Evolutionary conservation across 129 eudicot species (phyloP), one percentile per base, ranked within the genome.

Genomic region (Daucus carota): DNA sequence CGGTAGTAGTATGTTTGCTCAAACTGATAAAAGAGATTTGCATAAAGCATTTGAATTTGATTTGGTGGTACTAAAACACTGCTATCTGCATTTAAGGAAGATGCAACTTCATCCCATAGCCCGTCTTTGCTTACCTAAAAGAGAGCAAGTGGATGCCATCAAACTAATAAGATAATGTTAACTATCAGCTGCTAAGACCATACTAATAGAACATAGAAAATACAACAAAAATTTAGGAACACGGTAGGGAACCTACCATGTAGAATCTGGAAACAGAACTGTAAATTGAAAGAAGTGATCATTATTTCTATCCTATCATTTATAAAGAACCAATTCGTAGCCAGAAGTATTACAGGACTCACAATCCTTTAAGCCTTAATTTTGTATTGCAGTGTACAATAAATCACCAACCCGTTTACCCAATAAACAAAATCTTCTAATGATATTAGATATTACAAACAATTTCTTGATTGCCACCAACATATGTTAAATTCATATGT

Each of bases 21-120:
- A 71, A 82, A 86, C 76, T 77, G 86, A 81, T 78, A 79, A 45
- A 90, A 81, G 65, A 88, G 80, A 57, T 72, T 74, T 42, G 83
- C 84, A 66, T 90, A 90, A 33, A 86, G 73, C 73, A 79, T 88
- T 81, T 82, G 86, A 78, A 90, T 78, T 45, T 90, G 83, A 78
- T 38, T 65, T 36, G 89, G 82, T 73, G 85, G 76, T 73, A 86
- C 76, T 6, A 68, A 46, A 45, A 75, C 75, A 38, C 26, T 62
- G 73, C 75, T 79, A 77, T 46, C 73, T 47, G 16, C 34, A 62
- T 73, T 74, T 69, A 81, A 77, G 5, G 78, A 41, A 29, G 78
- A 76, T 45, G 90, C 92, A 52, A 88, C 83, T 16, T 88, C 91
- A 44, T 67, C 85, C 96, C 96, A 90, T 63, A 70, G 85, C 45